A percentile compares a stretch with the other conserved stretches of the same genome.
phyloP scores from a whole-genome alignment of 495 filamentous ascomycete genomes.

The Cryomyces minteri region DNA sequence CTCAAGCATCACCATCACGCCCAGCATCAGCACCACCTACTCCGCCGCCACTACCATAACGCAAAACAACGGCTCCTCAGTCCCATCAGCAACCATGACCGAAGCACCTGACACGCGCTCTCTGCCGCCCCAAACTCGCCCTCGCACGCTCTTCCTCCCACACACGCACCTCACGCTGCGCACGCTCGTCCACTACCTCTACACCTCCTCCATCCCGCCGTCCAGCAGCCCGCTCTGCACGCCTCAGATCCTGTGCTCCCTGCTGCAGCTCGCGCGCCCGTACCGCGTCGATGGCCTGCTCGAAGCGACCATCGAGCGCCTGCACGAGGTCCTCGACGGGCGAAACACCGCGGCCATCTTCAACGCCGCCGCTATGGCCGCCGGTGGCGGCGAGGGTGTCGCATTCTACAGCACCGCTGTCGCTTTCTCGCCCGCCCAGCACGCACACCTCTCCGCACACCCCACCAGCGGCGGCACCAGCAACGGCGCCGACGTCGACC shows the following conservation, averaged over 20 bases:
- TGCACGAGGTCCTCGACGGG: conserved; percentile 79
- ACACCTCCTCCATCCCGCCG: conserved; percentile 72
- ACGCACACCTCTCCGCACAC: neutral
- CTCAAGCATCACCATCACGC: conserved; percentile 74
- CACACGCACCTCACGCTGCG: conserved; percentile 79
- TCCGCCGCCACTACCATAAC: conserved; percentile 20
- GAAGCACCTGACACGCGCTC: conserved; percentile 31
- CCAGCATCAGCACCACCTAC: conserved; percentile 42
- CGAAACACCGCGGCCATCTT: conserved; percentile 93
- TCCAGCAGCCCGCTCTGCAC: conserved; percentile 65
- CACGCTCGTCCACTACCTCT: conserved; percentile 77
- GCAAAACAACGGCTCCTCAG: conserved; percentile 5
- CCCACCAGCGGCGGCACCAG: neutral
- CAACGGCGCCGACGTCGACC: conserved; percentile 5
- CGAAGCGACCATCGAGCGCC: conserved; percentile 76
- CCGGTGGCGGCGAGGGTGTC: conserved; percentile 64
- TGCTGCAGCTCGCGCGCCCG: conserved; percentile 82
- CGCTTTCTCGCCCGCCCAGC: too few species aligned
- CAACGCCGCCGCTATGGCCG: conserved; percentile 96
- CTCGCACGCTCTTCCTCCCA: conserved; percentile 77
- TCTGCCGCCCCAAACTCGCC: conserved; percentile 43
- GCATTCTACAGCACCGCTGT: conserved; percentile 14
- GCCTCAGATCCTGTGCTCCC: conserved; percentile 85
- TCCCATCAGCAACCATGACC: conserved; percentile 14
- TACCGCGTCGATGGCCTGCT: conserved; percentile 86